Evolutionary conservation across 495 filamentous ascomycete genomes (phyloP).

Genomic region (Penicillium psychrofluorescens): DNA sequence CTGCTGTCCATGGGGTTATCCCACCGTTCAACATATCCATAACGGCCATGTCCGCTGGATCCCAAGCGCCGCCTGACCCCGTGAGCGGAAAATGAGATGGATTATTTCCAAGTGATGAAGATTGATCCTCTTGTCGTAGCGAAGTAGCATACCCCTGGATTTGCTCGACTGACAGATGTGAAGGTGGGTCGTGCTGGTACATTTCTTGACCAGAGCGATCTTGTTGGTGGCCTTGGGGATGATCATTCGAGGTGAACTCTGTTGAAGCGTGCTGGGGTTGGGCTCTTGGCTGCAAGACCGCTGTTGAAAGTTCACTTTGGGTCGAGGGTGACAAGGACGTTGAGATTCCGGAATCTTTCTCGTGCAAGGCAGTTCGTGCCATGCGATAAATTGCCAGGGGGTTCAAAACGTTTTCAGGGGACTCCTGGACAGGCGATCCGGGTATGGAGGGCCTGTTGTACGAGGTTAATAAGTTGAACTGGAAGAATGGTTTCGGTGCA

Average conservation of each 20-base stretch:
- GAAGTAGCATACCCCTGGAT: background rate
- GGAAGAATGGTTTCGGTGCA: background rate
- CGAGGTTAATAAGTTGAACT: background rate
- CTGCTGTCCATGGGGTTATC: slow-evolving; percentile 10
- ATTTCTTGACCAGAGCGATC: too few relatives aligned
- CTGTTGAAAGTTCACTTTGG: background rate
- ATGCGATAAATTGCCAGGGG: slow-evolving; percentile 18
- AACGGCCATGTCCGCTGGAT: slow-evolving; percentile 8
- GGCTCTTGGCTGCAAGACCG: background rate
- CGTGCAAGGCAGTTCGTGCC: slow-evolving; percentile 15
- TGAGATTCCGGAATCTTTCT: background rate
- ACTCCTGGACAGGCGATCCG: slow-evolving; percentile 7
- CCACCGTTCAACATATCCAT: slow-evolving; percentile 12
- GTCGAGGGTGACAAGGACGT: slow-evolving; percentile 2
- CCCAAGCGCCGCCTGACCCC: slow-evolving; percentile 4
- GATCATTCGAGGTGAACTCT: too few relatives aligned
- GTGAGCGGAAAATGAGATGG: background rate
- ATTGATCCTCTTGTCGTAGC: background rate
- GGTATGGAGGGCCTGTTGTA: background rate
- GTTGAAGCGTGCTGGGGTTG: background rate
- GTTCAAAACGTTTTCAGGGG: slow-evolving; percentile 12
- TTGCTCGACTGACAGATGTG: too few relatives aligned
- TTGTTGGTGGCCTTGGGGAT: too few relatives aligned
- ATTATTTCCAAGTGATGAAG: background rate
- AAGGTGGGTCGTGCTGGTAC: too few relatives aligned